A percentile compares a stretch with the other conserved stretches of the same genome.
Evolutionary conservation across 352 stramenopile genomes (phyloP).

Genomic region (Phytophthora capsici): DNA sequence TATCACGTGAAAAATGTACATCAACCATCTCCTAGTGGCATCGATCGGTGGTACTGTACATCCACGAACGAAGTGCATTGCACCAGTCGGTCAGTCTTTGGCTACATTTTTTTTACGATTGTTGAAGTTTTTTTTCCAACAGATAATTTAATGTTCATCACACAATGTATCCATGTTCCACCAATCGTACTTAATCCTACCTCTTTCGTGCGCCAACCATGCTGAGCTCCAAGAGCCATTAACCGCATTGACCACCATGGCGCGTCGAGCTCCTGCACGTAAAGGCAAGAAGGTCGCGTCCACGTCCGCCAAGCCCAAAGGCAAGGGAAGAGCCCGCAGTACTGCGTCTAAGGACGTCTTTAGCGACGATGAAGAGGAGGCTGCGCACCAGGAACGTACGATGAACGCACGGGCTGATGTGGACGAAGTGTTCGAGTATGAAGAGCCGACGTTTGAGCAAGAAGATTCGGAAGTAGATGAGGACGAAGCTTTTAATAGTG

Average conservation of each 20-base stretch:
- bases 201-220: slow-evolving; percentile 9
- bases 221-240: slow-evolving; percentile 16
- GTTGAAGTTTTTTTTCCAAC: too few species aligned
- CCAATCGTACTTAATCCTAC: slow-evolving; percentile 18
- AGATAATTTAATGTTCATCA: neutral
- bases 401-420: slow-evolving; percentile 80
- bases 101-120: neutral
- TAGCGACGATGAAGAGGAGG: slow-evolving; percentile 81
- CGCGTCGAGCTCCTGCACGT: slow-evolving; percentile 23
- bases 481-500: slow-evolving; percentile 94
- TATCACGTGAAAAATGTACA: neutral
- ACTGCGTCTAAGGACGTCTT: slow-evolving; percentile 63
- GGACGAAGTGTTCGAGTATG: slow-evolving; percentile 85
- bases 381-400: slow-evolving; percentile 52
- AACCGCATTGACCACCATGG: slow-evolving; percentile 20
- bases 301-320: slow-evolving; percentile 4
- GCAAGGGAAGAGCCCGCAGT: neutral
- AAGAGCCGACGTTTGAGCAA: slow-evolving; percentile 76
- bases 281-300: slow-evolving; percentile 21
- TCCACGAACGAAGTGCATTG: neutral
- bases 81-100: too few species aligned
- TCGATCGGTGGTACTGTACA: neutral
- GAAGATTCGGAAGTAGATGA: slow-evolving; percentile 95
- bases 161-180: slow-evolving; percentile 13
- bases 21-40: neutral